A percentile compares a stretch with the other conserved stretches of the same genome.
These are phyloP conservation scores for Phytophthora chlamydospora DNA, from an alignment of 352 stramenopile species.

Conservation along the genomic window DNA sequence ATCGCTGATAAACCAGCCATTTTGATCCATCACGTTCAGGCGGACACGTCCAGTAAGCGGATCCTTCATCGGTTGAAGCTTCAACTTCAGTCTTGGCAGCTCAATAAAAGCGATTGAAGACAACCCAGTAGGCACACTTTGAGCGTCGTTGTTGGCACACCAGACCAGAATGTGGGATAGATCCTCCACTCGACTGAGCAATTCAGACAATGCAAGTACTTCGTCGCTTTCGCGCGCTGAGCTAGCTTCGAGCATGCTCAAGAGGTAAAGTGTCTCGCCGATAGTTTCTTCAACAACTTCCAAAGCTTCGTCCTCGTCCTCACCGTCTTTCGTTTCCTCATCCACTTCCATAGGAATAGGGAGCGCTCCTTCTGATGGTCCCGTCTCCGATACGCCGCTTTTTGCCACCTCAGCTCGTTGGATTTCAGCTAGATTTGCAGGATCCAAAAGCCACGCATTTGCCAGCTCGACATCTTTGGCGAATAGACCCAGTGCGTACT, in stretches of 20 bases:
- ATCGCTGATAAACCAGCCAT: conserved; percentile 85
- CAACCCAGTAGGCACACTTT: conserved; percentile 5
- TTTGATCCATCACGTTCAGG: conserved; percentile 81
- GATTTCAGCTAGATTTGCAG: conserved; percentile 69
- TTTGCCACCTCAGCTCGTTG: conserved; percentile 49
- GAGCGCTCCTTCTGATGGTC: background rate
- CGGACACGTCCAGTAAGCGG: conserved; percentile 52
- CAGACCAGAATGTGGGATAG: conserved; percentile 98
- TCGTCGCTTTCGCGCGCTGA: conserved; percentile 44
- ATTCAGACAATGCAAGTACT: conserved; percentile 73
- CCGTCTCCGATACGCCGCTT: conserved; percentile 3
- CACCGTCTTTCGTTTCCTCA: conserved; percentile 55
- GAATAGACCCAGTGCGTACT: conserved; percentile 78
- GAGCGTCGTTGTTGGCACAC: conserved; percentile 67
- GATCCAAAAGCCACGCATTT: conserved; percentile 66
- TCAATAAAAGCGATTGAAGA: conserved; percentile 95
- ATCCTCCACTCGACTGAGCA: conserved; percentile 96
- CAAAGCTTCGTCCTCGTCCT: conserved; percentile 55
- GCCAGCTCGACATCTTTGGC: conserved; percentile 66
- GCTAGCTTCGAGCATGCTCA: conserved; percentile 93
- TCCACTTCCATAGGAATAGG: conserved; percentile 50
- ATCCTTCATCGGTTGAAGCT: conserved; percentile 84
- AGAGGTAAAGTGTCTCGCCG: conserved; percentile 87
- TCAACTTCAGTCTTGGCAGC: conserved; percentile 97
- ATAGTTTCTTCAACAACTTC: conserved; percentile 67